These are phyloP conservation scores for Ascomycota sp. DNA, from an alignment of 2,329 filamentous ascomycete genomes.

Conservation along the genomic window DNA sequence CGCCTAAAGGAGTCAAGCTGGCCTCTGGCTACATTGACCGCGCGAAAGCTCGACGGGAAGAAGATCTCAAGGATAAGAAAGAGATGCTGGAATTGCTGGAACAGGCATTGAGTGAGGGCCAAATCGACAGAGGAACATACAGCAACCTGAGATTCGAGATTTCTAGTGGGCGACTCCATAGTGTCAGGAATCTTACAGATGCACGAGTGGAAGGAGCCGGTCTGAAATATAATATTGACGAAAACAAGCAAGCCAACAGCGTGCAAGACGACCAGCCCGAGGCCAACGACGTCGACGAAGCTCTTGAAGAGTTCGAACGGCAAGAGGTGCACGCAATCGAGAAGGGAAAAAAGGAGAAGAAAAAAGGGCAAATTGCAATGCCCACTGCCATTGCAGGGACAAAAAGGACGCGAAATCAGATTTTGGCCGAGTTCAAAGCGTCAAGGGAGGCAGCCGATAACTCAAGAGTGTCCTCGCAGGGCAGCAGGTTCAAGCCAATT, in stretches of 20 bases:
- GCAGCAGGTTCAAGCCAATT: slow-evolving; percentile 42
- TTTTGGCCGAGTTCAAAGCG: slow-evolving; percentile 43
- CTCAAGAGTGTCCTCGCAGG: slow-evolving; percentile 26
- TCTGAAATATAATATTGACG: slow-evolving; percentile 44
- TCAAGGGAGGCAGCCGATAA: slow-evolving; percentile 36
- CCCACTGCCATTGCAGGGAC: slow-evolving; percentile 28
- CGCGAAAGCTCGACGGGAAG: slow-evolving; percentile 37
- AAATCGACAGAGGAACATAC: slow-evolving; percentile 64
- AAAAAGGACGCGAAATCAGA: slow-evolving; percentile 42
- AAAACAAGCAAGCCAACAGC: slow-evolving; percentile 13
- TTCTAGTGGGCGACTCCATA: slow-evolving; percentile 55
- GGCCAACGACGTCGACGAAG: slow-evolving; percentile 34
- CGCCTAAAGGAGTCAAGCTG: slow-evolving; percentile 63
- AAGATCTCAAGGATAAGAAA: slow-evolving; percentile 30
- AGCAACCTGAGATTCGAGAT: slow-evolving; percentile 54
- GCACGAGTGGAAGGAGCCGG: slow-evolving; percentile 49
- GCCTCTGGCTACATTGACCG: slow-evolving; percentile 69
- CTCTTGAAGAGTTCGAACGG: slow-evolving; percentile 35
- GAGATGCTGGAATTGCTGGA: slow-evolving; percentile 57
- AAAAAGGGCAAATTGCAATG: slow-evolving; percentile 38
- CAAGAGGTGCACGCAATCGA: slow-evolving; percentile 29
- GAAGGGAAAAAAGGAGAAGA: slow-evolving; percentile 28
- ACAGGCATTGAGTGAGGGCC: slow-evolving; percentile 56
- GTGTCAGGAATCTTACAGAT: slow-evolving; percentile 77
- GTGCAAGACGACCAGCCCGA: slow-evolving; percentile 7